Conservation (phyloP, 768 basidiomycete genomes). For the Tylopilus balloui region DNA sequence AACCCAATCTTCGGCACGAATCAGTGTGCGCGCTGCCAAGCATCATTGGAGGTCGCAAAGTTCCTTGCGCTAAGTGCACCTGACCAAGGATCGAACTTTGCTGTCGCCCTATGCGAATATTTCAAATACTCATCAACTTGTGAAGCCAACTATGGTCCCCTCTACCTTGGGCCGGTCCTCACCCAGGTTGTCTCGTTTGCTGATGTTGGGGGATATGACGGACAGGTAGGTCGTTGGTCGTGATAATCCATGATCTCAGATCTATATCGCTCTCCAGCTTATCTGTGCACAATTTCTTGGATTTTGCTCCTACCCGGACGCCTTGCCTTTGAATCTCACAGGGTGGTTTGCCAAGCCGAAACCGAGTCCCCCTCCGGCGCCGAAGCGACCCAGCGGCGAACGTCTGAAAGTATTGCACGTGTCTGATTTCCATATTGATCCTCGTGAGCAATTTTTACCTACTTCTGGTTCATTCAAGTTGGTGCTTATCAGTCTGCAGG, state of each 20-base stretch:
- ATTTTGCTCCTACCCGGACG: slow-evolving; percentile 53
- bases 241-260: not conserved
- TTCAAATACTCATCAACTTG: slow-evolving; percentile 54
- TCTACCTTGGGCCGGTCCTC: slow-evolving; percentile 52
- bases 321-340: slow-evolving; percentile 57
- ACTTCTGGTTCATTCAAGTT: slow-evolving; percentile 1
- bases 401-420: slow-evolving; percentile 69
- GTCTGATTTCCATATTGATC: slow-evolving; percentile 76
- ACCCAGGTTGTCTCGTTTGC: slow-evolving; percentile 72
- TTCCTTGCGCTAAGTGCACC: slow-evolving; percentile 64
- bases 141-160: slow-evolving; percentile 41
- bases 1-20: slow-evolving; percentile 52
- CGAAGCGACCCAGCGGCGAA: slow-evolving; percentile 57
- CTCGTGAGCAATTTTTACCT: slow-evolving; percentile 39
- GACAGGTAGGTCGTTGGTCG: slow-evolving; percentile 44
- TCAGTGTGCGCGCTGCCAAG: slow-evolving; percentile 57
- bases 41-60: slow-evolving; percentile 58
- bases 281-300: slow-evolving; percentile 58
- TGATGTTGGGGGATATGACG: slow-evolving; percentile 68
- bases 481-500: slow-evolving; percentile 36
- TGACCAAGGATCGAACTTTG: slow-evolving; percentile 51
- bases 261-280: slow-evolving; percentile 33
- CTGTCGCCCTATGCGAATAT: slow-evolving; percentile 55
- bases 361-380: slow-evolving; percentile 58
- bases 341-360: slow-evolving; percentile 77